Conservation (phyloP, 2,329 filamentous ascomycete genomes). For the Pestalotiopsis sp. region DNA sequence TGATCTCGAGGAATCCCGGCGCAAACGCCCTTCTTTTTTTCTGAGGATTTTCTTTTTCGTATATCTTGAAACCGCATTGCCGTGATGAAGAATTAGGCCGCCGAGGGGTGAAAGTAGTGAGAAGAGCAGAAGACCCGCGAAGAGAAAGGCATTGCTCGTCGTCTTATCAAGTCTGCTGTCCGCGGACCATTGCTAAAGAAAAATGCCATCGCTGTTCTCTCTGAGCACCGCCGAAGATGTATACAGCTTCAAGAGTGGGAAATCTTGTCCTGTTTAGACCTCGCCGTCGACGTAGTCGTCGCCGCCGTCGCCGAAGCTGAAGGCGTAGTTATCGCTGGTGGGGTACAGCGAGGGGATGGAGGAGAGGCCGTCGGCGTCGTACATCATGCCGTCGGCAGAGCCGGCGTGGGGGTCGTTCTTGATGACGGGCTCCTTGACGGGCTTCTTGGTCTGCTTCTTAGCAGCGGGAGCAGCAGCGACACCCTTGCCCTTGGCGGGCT, state of each 20-base stretch:
- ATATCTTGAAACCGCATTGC: no score
- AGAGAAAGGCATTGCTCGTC: background rate
- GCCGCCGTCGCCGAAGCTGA: background rate
- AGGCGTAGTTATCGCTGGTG: background rate
- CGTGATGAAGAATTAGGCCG: no score
- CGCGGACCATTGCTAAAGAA: background rate
- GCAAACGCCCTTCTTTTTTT: no score
- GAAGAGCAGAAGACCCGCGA: background rate
- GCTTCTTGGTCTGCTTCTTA: slow-evolving; percentile 12
- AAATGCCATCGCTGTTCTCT: background rate
- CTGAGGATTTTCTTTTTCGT: no score
- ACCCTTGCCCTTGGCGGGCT: background rate
- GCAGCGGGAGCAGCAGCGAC: background rate
- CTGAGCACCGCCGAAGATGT: background rate
- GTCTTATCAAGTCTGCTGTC: background rate
- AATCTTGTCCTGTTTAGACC: background rate
- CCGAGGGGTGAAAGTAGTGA: no score
- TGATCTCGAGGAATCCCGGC: no score
- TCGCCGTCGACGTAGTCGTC: slow-evolving; percentile 2
- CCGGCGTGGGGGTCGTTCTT: background rate
- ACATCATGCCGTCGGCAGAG: background rate
- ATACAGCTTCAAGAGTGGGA: no score
- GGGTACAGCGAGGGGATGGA: background rate
- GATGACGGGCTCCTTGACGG: slow-evolving; percentile 25
- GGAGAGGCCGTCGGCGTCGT: background rate